Conservation (phyloP, 2,329 filamentous ascomycete species). For the Atkinsonella hypoxylon region DNA sequence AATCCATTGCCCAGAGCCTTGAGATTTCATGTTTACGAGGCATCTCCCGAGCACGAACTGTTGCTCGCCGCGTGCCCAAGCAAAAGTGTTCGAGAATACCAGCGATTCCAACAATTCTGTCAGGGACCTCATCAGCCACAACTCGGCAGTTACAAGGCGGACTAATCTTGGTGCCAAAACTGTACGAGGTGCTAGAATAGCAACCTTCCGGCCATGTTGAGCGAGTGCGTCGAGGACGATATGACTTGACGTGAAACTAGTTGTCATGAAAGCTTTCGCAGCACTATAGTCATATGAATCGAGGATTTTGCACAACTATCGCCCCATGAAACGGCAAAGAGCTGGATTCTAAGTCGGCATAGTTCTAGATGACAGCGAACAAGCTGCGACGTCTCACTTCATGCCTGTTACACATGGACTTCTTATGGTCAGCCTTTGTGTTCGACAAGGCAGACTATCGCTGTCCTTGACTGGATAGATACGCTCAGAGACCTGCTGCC, state of each 20-base stretch:
- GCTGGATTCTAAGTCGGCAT: conserved; percentile 2
- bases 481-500: conserved; percentile 7
- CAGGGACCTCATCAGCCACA: conserved; percentile 7
- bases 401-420: conserved; percentile 11
- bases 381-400: background rate
- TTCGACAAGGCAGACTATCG: conserved; percentile 3
- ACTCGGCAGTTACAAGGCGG: conserved; percentile 4
- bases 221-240: conserved; percentile 8
- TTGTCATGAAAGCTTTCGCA: conserved; percentile 8
- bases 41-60: background rate
- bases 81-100: conserved; percentile 8
- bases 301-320: conserved; percentile 8
- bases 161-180: conserved; percentile 6
- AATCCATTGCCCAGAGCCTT: conserved; percentile 6
- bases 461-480: conserved; percentile 12
- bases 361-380: conserved; percentile 4
- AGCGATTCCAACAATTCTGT: conserved; percentile 10
- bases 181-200: conserved; percentile 5
- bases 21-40: conserved; percentile 10
- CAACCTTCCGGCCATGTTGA: conserved; percentile 10
- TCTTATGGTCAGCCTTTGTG: conserved; percentile 8
- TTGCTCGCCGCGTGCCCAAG: conserved; percentile 9
- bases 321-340: conserved; percentile 3
- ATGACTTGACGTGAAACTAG: conserved; percentile 6
- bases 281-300: conserved; percentile 7